These are phyloP conservation scores for Bryoerythrophyllum caledonicum DNA, from an alignment of 225 moss, liverwort and hornwort genomes.

Conservation along the genomic window DNA sequence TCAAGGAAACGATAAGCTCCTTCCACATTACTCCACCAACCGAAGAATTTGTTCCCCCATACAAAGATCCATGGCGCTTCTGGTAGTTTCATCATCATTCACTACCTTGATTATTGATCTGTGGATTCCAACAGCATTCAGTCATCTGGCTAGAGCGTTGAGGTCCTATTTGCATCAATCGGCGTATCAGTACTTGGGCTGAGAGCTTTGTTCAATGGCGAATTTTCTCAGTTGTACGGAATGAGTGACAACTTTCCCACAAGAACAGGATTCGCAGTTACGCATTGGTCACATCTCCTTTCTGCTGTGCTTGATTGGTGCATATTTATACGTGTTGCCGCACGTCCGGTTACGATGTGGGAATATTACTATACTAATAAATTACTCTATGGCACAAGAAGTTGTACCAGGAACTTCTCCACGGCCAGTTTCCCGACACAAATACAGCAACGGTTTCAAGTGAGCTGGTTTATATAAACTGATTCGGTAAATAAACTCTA, in stretches of 20 bases:
- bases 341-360: background rate
- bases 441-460: background rate
- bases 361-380: background rate
- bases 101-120: conserved; percentile 2
- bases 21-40: conserved; percentile 72
- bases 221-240: conserved; percentile 12
- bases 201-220: conserved; percentile 18
- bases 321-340: background rate
- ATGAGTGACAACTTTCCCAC: conserved; percentile 13
- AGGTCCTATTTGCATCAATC: conserved; percentile 24
- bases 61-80: conserved; percentile 98
- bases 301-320: background rate
- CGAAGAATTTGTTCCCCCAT: conserved; percentile 80
- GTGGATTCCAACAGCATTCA: conserved; percentile 8
- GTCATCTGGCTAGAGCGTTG: conserved; percentile 14
- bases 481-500: background rate
- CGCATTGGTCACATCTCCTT: background rate
- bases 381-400: background rate
- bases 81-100: conserved; percentile 50
- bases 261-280: background rate
- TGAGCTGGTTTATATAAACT: background rate
- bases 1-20: conserved; percentile 64
- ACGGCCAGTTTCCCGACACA: background rate
- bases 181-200: conserved; percentile 13
- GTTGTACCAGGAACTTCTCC: background rate